A percentile compares a stretch with the other conserved stretches of the same genome.
These are phyloP conservation scores for Arctium minus DNA, from an alignment of 129 eudicot species.

Conservation along the genomic window DNA sequence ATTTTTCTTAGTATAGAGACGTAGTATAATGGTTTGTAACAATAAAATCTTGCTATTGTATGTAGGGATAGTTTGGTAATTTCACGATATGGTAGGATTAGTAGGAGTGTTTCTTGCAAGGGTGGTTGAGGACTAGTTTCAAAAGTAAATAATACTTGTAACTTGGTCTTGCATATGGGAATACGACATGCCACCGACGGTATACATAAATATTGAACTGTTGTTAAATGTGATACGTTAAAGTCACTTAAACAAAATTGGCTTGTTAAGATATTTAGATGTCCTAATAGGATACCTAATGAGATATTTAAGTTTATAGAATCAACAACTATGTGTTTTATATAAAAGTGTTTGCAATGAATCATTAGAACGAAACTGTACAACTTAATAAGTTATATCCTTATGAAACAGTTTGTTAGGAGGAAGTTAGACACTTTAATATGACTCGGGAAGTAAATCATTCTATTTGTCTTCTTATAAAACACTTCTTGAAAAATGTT, in stretches of 20 bases:
- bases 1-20: not conserved
- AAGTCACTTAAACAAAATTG: not conserved
- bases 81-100: not conserved
- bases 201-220: not conserved
- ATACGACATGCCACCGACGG: not conserved
- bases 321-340: not conserved
- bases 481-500: not conserved
- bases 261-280: not conserved
- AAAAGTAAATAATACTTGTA: not conserved
- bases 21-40: not conserved
- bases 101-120: constrained; percentile 9
- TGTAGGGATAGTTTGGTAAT: not conserved
- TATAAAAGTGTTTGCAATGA: not conserved
- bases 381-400: not conserved
- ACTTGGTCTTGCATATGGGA: not conserved
- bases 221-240: not conserved
- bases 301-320: not conserved
- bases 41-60: not conserved
- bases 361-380: not conserved
- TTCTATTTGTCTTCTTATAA: not conserved
- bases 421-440: not conserved
- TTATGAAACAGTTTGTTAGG: not conserved
- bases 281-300: not conserved
- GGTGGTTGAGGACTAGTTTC: constrained; percentile 12
- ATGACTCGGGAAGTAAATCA: not conserved